These are phyloP conservation scores for Strigomonas culicis DNA, from an alignment of 208 protist species.

Conservation along the genomic window DNA sequence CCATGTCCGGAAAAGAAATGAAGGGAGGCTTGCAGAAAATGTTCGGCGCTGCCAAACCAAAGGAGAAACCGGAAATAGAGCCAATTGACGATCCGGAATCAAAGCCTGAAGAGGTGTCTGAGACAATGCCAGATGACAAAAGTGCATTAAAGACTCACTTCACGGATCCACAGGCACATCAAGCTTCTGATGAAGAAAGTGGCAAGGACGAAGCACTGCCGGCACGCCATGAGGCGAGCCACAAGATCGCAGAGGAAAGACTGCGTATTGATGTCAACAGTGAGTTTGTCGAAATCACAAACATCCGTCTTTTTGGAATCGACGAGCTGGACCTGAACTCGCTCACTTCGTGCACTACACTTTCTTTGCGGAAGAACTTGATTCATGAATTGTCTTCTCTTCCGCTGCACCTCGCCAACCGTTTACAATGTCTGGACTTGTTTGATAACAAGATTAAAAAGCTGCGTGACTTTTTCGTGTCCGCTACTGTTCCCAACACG, in stretches of 20 bases:
- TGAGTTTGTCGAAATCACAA: slow-evolving; percentile 68
- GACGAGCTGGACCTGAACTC: slow-evolving; percentile 72
- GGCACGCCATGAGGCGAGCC: neutral
- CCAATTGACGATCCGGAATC: too few species aligned
- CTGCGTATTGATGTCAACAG: slow-evolving; percentile 50
- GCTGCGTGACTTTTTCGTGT: slow-evolving; percentile 71
- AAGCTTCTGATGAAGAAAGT: neutral
- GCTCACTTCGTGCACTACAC: slow-evolving; percentile 49
- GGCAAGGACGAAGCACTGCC: neutral
- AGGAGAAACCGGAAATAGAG: neutral
- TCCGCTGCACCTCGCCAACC: slow-evolving; percentile 50
- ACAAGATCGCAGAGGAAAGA: slow-evolving; percentile 15
- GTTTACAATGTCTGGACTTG: slow-evolving; percentile 79
- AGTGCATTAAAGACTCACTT: neutral
- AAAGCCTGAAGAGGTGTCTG: neutral
- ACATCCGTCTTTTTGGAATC: slow-evolving; percentile 85
- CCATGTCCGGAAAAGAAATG: neutral
- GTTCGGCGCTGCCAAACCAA: neutral
- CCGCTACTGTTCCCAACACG: slow-evolving; percentile 19
- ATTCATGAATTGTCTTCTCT: slow-evolving; percentile 79
- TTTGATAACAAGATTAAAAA: slow-evolving; percentile 92
- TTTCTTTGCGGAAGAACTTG: slow-evolving; percentile 89
- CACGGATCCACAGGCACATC: neutral
- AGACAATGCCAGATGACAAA: neutral
- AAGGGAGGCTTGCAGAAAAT: neutral